Base-by-base conservation (phyloP, 1,284 basidiomycete genomes). In the Leccinum laetum region DNA sequence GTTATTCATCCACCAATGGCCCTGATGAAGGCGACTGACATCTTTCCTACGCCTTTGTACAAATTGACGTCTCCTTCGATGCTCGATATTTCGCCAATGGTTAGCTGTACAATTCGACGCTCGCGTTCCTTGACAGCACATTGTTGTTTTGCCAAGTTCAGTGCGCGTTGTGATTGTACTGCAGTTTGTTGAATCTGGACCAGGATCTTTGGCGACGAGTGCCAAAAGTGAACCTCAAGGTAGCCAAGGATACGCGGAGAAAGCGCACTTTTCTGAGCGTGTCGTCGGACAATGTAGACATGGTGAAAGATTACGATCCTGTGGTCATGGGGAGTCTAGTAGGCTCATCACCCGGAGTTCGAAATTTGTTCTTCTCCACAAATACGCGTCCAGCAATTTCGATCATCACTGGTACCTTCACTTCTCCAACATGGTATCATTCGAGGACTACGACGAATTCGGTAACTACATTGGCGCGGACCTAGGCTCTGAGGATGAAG, bases 381-480 rank as follows among this genome's bases (percentile, higher is more conserved):
- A 1, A 24, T 66, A 72, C 74, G 68, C 68, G 75, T 72, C 65
- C 58, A 61, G 68, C 66, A 41, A 61, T n/a, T 61, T 61, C 56
- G 53, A 65, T 65, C 62, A 49, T 65, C 62, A 49, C 66, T 60
- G 7, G 37, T 26, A 65, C 58, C 37, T 61, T 32, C 58, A 61
- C 2, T 61, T 61, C 39, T 61, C 39, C 18, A 66, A 52, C 56
- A 93, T 93, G 92, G 89, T 88, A 64, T 93, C 91, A 35, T 86
- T 94, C 69, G 92, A 94, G 73, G 92, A 94, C 75, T 94, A 94
- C 69, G 92, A 94, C 74, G 92, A 94, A 82, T 97, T 98, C 74
- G 95, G 95, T 71, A 97, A 97, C 84, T 97, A 96, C 79, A 95
- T 97, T 75, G 95, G 95, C 68, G 94, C 89, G 49, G 95, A 96